Conservation (phyloP, 352 stramenopile genomes). For the Pythium rishiriense region DNA sequence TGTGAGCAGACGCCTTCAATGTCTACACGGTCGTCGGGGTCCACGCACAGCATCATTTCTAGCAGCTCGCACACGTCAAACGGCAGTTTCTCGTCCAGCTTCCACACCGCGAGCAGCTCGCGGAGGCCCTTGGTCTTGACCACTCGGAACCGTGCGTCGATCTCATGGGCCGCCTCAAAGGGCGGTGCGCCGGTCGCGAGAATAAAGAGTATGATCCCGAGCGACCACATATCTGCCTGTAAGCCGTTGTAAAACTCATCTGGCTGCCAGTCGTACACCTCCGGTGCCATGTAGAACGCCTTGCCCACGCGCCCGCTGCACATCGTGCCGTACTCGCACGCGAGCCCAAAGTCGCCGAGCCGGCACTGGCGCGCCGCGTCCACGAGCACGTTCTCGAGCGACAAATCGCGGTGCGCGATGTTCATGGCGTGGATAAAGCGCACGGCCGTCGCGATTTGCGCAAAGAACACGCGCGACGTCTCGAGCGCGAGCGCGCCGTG, state of each 20-base stretch:
- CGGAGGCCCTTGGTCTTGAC: conserved; percentile 41
- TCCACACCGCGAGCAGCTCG: conserved; percentile 41
- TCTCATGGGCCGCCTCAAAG: conserved; percentile 42
- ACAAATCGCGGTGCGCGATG: conserved; percentile 68
- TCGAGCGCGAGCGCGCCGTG: conserved; percentile 27
- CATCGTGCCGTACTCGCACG: conserved; percentile 35
- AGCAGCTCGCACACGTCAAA: conserved; percentile 40
- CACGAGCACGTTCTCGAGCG: conserved; percentile 66
- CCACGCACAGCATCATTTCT: conserved; percentile 36
- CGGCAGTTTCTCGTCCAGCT: conserved; percentile 35
- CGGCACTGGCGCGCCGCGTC: conserved; percentile 44
- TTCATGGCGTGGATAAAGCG: conserved; percentile 48
- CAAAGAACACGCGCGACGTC: conserved; percentile 38
- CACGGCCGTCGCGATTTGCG: conserved; percentile 49
- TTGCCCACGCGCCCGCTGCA: conserved; percentile 56
- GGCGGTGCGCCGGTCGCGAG: conserved; percentile 54
- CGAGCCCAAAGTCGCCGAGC: conserved; percentile 58
- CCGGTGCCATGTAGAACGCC: conserved; percentile 67
- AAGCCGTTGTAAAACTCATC: conserved; percentile 44
- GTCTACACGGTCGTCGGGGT: conserved; percentile 33
- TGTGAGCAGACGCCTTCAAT: conserved; percentile 41
- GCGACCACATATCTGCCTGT: conserved; percentile 62
- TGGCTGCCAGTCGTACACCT: conserved; percentile 38
- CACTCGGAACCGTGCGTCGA: conserved; percentile 55
- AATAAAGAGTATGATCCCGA: conserved; percentile 67